Evolutionary conservation across 306 rosid species (phyloP), one percentile per base, ranked within the genome.

Genomic region (Prinsepia uniflora): DNA sequence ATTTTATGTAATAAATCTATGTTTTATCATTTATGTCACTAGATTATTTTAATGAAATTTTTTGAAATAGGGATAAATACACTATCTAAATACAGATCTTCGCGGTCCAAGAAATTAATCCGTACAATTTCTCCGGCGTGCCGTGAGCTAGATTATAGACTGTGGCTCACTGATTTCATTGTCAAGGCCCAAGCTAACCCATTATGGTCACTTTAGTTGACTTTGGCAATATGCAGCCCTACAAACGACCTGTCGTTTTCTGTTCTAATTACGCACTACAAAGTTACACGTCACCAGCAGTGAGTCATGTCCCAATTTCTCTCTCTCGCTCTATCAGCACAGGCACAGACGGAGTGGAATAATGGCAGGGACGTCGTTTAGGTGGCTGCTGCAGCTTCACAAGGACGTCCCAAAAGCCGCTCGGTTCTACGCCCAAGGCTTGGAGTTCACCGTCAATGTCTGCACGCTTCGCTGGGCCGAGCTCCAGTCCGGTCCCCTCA

Each of bases 321-420:
- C n/a, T 22, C 15, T 13, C n/a, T 0, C 4, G 0, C 15, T 56
- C 40, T n/a, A 11, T 11, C 40, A 2, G 57, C 10, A 18, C 17
- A 20, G 0, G 40, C 40, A 44, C 52, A 70, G 24, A 15, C 4
- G 50, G 60, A n/a, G 10, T 42, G 46, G 19, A 44, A 74, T 63
- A 84, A 86, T 86, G 76, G 92, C 92, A 68, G 72, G 61, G 58
- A 92, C 83, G 69, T 90, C 97, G 42, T 89, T 94, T 71, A 75
- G 92, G 69, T 94, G 96, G 97, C 70, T 90, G 48, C 78, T 90
- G 62, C 98, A 93, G 77, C 67, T 87, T 54, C 98, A 87, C 83
- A 90, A 75, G 63, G 97, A 94, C 75, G 96, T 94, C 60, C 97
- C 96, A 8, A 87, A 87, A 82, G 98, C 92, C 2, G 96, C 97